Conservation (phyloP, 768 basidiomycete species). For the Lactifluus piperatus region DNA sequence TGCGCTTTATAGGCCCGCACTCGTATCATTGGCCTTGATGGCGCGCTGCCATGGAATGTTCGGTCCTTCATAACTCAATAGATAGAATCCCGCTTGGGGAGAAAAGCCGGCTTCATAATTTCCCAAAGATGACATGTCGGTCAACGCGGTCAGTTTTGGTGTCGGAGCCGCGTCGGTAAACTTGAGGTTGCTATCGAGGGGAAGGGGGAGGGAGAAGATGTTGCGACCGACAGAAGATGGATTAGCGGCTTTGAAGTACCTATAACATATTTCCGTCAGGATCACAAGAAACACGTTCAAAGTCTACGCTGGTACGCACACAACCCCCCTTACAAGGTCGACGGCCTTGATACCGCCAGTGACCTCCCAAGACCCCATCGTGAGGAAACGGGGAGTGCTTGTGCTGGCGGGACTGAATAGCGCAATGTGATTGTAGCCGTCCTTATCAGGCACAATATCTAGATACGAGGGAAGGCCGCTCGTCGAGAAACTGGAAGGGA, state of each 20-base stretch:
- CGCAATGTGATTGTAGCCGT: slow-evolving; percentile 90
- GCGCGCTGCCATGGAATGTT: slow-evolving; percentile 83
- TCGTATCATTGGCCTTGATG: slow-evolving; percentile 40
- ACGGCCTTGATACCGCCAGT: slow-evolving; percentile 63
- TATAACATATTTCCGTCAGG: slow-evolving; percentile 26
- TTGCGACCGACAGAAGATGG: slow-evolving; percentile 78
- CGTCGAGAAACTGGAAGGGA: slow-evolving; percentile 38
- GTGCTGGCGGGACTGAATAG: slow-evolving; percentile 74
- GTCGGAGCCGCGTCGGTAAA: slow-evolving; percentile 21
- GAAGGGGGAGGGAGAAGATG: slow-evolving; percentile 72
- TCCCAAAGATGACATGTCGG: slow-evolving; percentile 42
- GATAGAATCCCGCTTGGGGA: slow-evolving; percentile 77
- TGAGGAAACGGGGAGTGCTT: slow-evolving; percentile 70
- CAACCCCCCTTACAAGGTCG: slow-evolving; percentile 53
- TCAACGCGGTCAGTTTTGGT: slow-evolving; percentile 40
- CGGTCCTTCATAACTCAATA: slow-evolving; percentile 74
- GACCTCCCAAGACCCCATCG: slow-evolving; percentile 87
- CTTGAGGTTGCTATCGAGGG: slow-evolving; percentile 32
- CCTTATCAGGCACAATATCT: slow-evolving; percentile 73
- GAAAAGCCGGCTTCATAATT: slow-evolving; percentile 71
- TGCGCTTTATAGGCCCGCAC: slow-evolving; percentile 24
- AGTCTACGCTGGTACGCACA: slow-evolving; percentile 44
- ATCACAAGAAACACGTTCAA: slow-evolving; percentile 5
- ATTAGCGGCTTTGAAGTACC: slow-evolving; percentile 84
- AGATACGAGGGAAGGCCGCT: slow-evolving; percentile 62